Evolutionary conservation across 2,329 filamentous ascomycete genomes (phyloP).

Genomic region (Lithohypha guttulata): DNA sequence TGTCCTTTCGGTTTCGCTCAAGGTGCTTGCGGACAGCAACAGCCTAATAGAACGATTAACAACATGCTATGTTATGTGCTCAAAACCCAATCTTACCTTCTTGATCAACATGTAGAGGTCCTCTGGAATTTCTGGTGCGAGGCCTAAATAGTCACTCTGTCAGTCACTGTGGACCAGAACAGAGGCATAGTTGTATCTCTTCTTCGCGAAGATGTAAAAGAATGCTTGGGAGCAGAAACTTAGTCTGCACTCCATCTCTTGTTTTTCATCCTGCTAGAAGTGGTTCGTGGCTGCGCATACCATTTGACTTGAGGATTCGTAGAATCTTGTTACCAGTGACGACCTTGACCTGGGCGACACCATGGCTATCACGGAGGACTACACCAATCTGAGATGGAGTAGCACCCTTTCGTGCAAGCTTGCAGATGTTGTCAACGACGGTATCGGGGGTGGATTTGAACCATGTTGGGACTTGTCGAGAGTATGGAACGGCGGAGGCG

Average conservation of each 20-base stretch:
- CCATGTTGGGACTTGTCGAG: slow-evolving; percentile 83
- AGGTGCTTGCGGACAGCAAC: slow-evolving; percentile 99
- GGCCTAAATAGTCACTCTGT: slow-evolving; percentile 90
- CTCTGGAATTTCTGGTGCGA: slow-evolving; percentile 97
- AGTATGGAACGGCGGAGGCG: slow-evolving; percentile 91
- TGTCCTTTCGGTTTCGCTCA: slow-evolving; percentile 99
- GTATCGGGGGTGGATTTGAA: slow-evolving; percentile 98
- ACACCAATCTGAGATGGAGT: slow-evolving; percentile 99
- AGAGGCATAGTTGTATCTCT: slow-evolving; percentile 52
- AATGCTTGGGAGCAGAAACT: slow-evolving; percentile 9
- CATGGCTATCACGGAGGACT: slow-evolving; percentile 94
- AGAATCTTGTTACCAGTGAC: slow-evolving; percentile 99
- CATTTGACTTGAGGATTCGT: slow-evolving; percentile 92
- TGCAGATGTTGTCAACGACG: slow-evolving; percentile 98
- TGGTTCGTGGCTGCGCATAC: slow-evolving; percentile 55
- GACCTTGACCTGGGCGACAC: slow-evolving; percentile 94
- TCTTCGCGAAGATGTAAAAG: slow-evolving; percentile 5
- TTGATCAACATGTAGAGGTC: slow-evolving; percentile 99
- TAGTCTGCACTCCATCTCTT: slow-evolving; percentile 12
- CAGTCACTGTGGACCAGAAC: slow-evolving; percentile 69
- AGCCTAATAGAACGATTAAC: slow-evolving; percentile 45
- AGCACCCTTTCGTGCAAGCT: slow-evolving; percentile 97
- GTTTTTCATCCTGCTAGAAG: slow-evolving; percentile 23
- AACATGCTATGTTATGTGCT: background rate
- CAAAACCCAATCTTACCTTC: slow-evolving; percentile 59